Percentiles rank a stretch among this genome's conserved stretches.
Conservation (phyloP, 805 yeast genomes). For the Jamesozyma piceae region DNA sequence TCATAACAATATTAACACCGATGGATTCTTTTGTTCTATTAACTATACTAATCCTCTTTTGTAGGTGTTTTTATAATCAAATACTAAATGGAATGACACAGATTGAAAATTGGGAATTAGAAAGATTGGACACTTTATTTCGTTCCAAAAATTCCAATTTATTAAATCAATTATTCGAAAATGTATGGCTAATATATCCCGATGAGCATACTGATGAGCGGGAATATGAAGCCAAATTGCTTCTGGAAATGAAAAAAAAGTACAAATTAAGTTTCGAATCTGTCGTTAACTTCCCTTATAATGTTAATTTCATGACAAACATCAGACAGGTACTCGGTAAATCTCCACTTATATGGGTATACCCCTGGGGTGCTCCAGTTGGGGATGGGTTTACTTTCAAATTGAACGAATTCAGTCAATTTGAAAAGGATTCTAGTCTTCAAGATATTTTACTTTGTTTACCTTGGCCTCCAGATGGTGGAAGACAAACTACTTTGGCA, state of each 20-base stretch:
- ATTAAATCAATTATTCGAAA: conserved; percentile 35
- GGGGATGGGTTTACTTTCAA: conserved; percentile 52
- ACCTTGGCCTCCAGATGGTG: conserved; percentile 95
- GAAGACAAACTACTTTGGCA: conserved; percentile 24
- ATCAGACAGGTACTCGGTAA: conserved; percentile 45
- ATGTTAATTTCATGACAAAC: conserved; percentile 53
- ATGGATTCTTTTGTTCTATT: conserved; percentile 49
- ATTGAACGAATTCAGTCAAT: conserved; percentile 43
- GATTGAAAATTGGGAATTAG: conserved; percentile 88
- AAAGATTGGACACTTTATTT: conserved; percentile 62
- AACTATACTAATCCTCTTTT: conserved; percentile 48
- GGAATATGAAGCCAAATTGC: conserved; percentile 10
- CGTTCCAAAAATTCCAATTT: conserved; percentile 36
- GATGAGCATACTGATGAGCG: conserved; percentile 8
- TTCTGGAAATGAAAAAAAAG: conserved; percentile 6
- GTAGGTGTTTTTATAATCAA: conserved; percentile 52
- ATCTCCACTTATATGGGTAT: conserved; percentile 54
- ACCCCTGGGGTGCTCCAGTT: conserved; percentile 60
- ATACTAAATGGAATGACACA: conserved; percentile 66
- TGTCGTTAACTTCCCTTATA: conserved; percentile 71
- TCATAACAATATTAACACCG: conserved; percentile 47
- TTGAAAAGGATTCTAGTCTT: conserved; percentile 14
- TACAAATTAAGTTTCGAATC: conserved; percentile 45
- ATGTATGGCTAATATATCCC: conserved; percentile 37
- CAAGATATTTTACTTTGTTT: conserved; percentile 52